Base-by-base conservation (phyloP, 495 filamentous ascomycete genomes). In the Penicillium crystallinum region DNA sequence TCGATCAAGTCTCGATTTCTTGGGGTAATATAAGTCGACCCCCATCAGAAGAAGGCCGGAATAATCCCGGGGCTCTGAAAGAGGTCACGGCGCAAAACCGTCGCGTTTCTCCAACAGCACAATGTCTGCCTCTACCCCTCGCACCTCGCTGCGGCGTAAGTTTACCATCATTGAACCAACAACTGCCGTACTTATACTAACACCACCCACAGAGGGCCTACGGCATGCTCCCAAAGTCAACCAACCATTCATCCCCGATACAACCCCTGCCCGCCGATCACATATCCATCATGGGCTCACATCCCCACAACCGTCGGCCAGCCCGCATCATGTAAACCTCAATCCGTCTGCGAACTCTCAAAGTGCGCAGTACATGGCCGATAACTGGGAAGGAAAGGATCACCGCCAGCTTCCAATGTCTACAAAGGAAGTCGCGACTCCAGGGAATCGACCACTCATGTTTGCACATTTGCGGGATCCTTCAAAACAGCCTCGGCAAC, bases 241-340 rank as follows among this genome's bases (percentile, higher is more conserved):
- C 46, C 72, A 77, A 50, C 72, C 72, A n/a, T 74, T 77, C 45
- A 69, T 74, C 43, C 74, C 74, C 2, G 71, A 74, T 48, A 77
- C 74, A 29, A 56, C 69, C 17, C 71, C 72, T 30, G 64, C 62
- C 21, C 62, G 74, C 38, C 72, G 72, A 10, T 71, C 72, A 42
- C 63, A 67, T 43, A 55, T 56, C n/a, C 58, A 72, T 41, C 54
- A 65, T 27, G 68, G 56, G 21, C 56, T 59, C 41, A 55, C 63
- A 44, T 73, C 72, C 7, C 70, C 70, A 15, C 71, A 70, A 44
- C 66, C 69, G 0, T 36, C 55, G 40, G 22, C 56, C 17, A 50
- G 48, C 10, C 44, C 59, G n/a, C 55, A 60, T 34, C 66, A 66
- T 17, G 39, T 63, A 23, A 58, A 54, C 55, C 36, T 65, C 8